Evolutionary conservation across 768 basidiomycete species (phyloP), one percentile per base, ranked within the genome.

Genomic region (Russula emetica): DNA sequence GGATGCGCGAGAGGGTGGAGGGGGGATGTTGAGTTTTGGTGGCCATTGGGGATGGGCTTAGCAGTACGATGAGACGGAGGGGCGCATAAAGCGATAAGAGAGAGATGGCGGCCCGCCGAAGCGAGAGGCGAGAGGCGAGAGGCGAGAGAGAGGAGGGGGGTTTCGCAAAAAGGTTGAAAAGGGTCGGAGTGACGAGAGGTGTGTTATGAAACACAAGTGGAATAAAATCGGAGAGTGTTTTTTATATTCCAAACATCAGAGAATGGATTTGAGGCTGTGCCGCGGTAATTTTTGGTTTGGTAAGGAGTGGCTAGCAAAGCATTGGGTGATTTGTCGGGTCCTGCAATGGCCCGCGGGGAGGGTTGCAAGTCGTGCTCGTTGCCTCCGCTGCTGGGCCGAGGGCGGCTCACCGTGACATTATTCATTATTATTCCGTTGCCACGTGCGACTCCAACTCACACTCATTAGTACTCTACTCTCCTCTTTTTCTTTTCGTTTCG

Each of bases 1-100:
- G 71, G 38, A 80, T 74, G 14, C 82, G 70, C 51, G 78, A 70
- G 58, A 75, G 74, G 24, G 78, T 69, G 34, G 74, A 67, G 5
- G 74, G 72, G 28, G 68, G 67, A 32, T 69, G 26, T 62, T 74
- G 62, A 34, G 66, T 69, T 67, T 74, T 76, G 68, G 73, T 66
- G 55, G 77, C 74, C 78, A 79, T 78, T 69, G 65, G 62, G 67
- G 42, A 40, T 47, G 32, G 60, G 55, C 59, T 64, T 24, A 56
- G 49, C 40, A 16, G 24, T 26, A 54, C 34, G 52, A 42, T 28
- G 28, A 36, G 7, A 13, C 20, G 54, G 54, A 50, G 26, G 55
- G 22, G 57, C 18, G 51, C 57, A 66, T 64, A 64, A 34, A 60
- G 53, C 18, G 57, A 59, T 2, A 9, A 61, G 53, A 26, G 42